A percentile compares a stretch with the other conserved stretches of the same genome.
These are phyloP conservation scores for Starmerella apis DNA, from an alignment of 805 yeast genomes.

Conservation along the genomic window DNA sequence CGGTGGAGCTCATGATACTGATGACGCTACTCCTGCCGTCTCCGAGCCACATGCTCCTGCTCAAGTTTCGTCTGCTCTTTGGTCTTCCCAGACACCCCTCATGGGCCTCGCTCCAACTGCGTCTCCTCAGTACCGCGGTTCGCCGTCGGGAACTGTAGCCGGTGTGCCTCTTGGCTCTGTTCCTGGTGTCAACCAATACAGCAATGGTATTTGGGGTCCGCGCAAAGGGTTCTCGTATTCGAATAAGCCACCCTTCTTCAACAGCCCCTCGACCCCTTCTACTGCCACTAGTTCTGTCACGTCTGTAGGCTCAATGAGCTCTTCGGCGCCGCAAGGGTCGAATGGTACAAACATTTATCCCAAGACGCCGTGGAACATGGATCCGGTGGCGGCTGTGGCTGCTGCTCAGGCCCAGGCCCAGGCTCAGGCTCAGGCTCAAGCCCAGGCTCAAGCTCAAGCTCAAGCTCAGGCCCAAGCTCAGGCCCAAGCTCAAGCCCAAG, in stretches of 20 bases:
- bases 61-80: neutral
- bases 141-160: slow-evolving; percentile 2
- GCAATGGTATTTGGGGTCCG: slow-evolving; percentile 24
- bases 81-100: slow-evolving; percentile 9
- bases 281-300: slow-evolving; percentile 5
- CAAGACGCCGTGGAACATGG: slow-evolving; percentile 11
- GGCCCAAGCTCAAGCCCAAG: neutral
- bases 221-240: slow-evolving; percentile 17
- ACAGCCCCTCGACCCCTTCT: neutral
- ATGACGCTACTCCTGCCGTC: slow-evolving; percentile 6
- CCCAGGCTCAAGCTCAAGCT: too few relatives aligned
- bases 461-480: too few relatives aligned
- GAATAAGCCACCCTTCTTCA: slow-evolving; percentile 7
- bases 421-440: slow-evolving; percentile 7
- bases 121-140: slow-evolving; percentile 14
- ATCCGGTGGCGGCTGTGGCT: neutral
- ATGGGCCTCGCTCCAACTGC: slow-evolving; percentile 11
- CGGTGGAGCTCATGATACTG: neutral
- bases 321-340: slow-evolving; percentile 9
- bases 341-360: slow-evolving; percentile 1
- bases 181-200: slow-evolving; percentile 13
- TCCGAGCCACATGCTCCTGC: slow-evolving; percentile 2
- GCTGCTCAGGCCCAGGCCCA: neutral
- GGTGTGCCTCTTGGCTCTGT: slow-evolving; percentile 6
- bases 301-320: neutral